phyloP scores from a whole-genome alignment of 495 filamentous ascomycete genomes.

The Neurospora sp. region DNA sequence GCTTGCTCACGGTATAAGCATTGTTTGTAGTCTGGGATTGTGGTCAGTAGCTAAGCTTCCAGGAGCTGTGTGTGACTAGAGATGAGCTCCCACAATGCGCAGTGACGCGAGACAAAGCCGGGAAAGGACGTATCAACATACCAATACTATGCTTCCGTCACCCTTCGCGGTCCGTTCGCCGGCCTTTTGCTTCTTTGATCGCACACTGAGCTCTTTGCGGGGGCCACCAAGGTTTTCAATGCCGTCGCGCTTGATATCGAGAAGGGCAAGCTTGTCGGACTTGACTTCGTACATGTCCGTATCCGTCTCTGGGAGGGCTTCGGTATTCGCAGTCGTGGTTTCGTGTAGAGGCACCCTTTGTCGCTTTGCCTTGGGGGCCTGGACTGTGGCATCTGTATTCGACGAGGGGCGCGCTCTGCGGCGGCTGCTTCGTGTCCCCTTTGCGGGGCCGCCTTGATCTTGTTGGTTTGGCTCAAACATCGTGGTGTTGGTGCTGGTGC shows the following conservation, averaged over 20 bases:
- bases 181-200: constrained; percentile 47
- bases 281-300: constrained; percentile 41
- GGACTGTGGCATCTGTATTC: constrained; percentile 47
- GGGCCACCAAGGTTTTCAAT: constrained; percentile 28
- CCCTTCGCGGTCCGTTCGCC: constrained; percentile 44
- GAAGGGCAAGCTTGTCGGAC: constrained; percentile 30
- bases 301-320: constrained; percentile 33
- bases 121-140: constrained; percentile 27
- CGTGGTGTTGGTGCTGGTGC: constrained; percentile 1
- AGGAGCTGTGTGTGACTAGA: background rate
- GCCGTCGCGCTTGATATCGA: constrained; percentile 33
- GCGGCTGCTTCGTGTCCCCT: constrained; percentile 48
- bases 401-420: constrained; percentile 57
- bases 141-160: constrained; percentile 54
- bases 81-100: background rate
- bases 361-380: constrained; percentile 61
- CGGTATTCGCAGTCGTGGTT: constrained; percentile 39
- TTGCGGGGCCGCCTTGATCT: constrained; percentile 30
- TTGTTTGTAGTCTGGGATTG: constrained; percentile 65
- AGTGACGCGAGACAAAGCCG: background rate
- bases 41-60: constrained; percentile 12
- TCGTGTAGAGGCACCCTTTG: constrained; percentile 53
- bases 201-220: constrained; percentile 48
- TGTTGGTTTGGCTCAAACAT: constrained; percentile 1
- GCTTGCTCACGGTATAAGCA: constrained; percentile 75